These are phyloP conservation scores for Rhizopus microsporus DNA, from an alignment of 371 early-diverging fungal species.

Conservation along the genomic window DNA sequence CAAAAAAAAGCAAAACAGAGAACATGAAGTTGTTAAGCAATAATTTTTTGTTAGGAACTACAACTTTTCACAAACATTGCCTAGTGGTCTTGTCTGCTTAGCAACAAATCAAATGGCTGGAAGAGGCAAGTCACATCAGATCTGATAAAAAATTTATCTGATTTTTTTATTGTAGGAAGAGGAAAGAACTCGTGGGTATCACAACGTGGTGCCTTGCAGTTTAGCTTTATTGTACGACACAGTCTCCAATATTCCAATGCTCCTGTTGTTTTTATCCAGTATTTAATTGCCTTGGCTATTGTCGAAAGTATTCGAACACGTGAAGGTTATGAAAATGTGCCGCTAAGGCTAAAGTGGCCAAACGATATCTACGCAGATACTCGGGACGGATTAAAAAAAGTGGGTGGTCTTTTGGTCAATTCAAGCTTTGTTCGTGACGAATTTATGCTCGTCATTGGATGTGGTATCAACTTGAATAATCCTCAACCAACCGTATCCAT, in stretches of 20 bases:
- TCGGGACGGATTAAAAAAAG: conserved; percentile 50
- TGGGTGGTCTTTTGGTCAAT: conserved; percentile 88
- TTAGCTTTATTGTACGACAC: conserved; percentile 79
- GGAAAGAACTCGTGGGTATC: conserved; percentile 95
- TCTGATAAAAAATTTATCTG: conserved; percentile 5
- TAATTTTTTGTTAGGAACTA: conserved; percentile 48
- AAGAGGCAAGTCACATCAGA: conserved; percentile 51
- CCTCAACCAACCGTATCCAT: conserved; percentile 80
- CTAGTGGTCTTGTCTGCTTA: conserved; percentile 73
- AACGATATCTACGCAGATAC: conserved; percentile 86
- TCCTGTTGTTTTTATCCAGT: conserved; percentile 87
- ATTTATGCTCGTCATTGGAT: conserved; percentile 75
- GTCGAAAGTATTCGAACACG: conserved; percentile 73
- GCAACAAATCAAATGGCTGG: conserved; percentile 81
- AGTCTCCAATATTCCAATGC: conserved; percentile 53
- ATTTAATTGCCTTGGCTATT: conserved; percentile 81
- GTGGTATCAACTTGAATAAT: conserved; percentile 84
- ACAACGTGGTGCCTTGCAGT: conserved; percentile 87
- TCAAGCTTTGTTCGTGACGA: conserved; percentile 65
- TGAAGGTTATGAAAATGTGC: conserved; percentile 77
- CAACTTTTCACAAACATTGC: conserved; percentile 60
- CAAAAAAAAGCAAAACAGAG: neutral
- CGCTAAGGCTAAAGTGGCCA: conserved; percentile 93
- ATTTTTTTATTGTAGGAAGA: conserved; percentile 27
- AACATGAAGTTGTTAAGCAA: neutral